These are phyloP conservation scores for Solanum stenotomum DNA, from an alignment of 257 asterid species.

Conservation along the genomic window DNA sequence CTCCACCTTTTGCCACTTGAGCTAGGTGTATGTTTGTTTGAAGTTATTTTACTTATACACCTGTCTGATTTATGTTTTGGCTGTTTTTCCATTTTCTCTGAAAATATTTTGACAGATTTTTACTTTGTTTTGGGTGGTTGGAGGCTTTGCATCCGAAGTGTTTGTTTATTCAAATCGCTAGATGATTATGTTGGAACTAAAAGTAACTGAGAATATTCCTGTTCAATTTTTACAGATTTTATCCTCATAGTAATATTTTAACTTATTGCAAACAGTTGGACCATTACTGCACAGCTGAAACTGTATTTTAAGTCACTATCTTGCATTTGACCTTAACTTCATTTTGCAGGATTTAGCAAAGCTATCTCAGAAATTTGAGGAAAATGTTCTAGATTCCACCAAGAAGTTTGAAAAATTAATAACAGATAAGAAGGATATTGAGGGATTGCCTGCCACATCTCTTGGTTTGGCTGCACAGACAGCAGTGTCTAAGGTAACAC, in stretches of 20 bases:
- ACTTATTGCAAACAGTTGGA: background rate
- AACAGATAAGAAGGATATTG: slow-evolving; percentile 80
- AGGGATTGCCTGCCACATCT: slow-evolving; percentile 80
- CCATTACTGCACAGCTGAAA: background rate
- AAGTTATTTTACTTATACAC: background rate
- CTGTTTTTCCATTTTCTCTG: background rate
- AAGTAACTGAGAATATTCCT: background rate
- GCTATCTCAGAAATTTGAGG: slow-evolving; percentile 78
- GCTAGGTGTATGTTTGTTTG: background rate
- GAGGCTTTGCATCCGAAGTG: background rate
- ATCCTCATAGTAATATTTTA: background rate
- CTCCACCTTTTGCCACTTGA: too few relatives aligned
- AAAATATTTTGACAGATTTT: background rate
- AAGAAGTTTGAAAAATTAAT: slow-evolving; percentile 89
- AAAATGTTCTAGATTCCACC: slow-evolving; percentile 91
- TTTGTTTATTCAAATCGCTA: background rate
- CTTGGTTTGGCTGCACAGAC: slow-evolving; percentile 98
- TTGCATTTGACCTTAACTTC: slow-evolving; percentile 1
- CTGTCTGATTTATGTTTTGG: background rate
- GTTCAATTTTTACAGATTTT: background rate
- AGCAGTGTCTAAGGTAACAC: slow-evolving; percentile 78
- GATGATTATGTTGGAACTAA: background rate
- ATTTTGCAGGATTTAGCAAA: slow-evolving; percentile 72
- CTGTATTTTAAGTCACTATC: background rate
- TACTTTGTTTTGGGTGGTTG: background rate